phyloP scores from a whole-genome alignment of 202 grass and related monocot genomes.

The Setaria viridis region DNA sequence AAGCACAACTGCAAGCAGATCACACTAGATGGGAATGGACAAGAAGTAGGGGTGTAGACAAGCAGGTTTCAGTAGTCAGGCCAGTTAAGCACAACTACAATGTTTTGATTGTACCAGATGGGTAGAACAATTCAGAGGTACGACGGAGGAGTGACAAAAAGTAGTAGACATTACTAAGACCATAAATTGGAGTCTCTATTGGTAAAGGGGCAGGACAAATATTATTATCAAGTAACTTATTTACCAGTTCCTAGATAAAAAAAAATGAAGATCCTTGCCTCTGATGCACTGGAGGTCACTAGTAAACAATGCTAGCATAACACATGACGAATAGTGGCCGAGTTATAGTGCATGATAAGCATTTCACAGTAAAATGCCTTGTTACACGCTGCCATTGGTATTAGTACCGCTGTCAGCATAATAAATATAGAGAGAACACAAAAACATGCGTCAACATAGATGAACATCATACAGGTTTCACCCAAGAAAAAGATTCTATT shows the following conservation, averaged over 20 bases:
- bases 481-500: neutral
- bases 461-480: constrained; percentile 13
- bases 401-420: neutral
- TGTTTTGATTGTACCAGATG: neutral
- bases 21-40: neutral
- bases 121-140: neutral
- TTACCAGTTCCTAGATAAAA: constrained; percentile 10
- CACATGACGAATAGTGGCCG: constrained; percentile 1
- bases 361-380: neutral
- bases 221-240: constrained; percentile 15
- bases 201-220: neutral
- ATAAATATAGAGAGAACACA: neutral
- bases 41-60: neutral
- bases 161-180: no score
- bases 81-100: neutral
- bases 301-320: constrained; percentile 21
- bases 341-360: neutral
- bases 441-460: neutral
- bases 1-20: neutral
- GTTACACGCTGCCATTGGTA: neutral
- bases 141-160: neutral
- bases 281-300: constrained; percentile 16
- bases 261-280: neutral
- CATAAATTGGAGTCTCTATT: constrained; percentile 17
- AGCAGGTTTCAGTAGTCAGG: neutral